phyloP scores from a whole-genome alignment of 495 filamentous ascomycete genomes.

The Hypomontagnella submonticulosa region DNA sequence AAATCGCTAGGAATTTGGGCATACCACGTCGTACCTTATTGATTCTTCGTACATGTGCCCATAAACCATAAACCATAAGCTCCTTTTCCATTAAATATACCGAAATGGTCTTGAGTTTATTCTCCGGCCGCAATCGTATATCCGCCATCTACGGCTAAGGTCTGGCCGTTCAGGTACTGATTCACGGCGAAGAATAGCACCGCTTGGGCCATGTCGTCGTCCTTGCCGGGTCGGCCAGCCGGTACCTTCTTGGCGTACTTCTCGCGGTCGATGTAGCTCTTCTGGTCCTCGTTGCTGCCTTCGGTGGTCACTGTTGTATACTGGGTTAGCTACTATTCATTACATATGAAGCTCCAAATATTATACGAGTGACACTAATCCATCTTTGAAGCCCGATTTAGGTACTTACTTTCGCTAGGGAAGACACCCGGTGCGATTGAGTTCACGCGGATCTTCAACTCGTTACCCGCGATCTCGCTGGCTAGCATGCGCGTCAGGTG shows the following conservation, averaged over 20 bases:
- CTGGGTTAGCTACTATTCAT: conserved; percentile 58
- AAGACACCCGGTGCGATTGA: conserved; percentile 80
- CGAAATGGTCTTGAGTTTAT: background rate
- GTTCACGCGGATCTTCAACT: conserved; percentile 77
- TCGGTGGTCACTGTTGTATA: conserved; percentile 61
- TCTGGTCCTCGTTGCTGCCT: conserved; percentile 65
- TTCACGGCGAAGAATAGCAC: conserved; percentile 71
- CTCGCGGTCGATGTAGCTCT: conserved; percentile 70
- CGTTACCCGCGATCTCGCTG: conserved; percentile 72
- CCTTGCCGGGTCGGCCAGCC: conserved; percentile 69
- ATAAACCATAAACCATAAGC: no score
- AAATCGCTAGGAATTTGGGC: no score
- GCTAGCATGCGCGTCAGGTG: conserved; percentile 79
- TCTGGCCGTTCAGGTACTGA: conserved; percentile 79
- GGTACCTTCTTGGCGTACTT: conserved; percentile 71
- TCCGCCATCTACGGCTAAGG: conserved; percentile 73
- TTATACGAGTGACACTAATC: background rate
- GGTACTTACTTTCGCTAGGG: conserved; percentile 67
- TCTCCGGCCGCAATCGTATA: conserved; percentile 44
- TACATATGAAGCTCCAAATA: background rate
- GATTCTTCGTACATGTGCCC: no score
- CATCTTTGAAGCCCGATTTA: no score
- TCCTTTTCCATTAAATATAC: no score
- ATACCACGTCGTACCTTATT: no score
- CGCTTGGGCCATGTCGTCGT: conserved; percentile 78